Evolutionary conservation across 139 green algal genomes (phyloP).

Genomic region (Picochlorum sp.): DNA sequence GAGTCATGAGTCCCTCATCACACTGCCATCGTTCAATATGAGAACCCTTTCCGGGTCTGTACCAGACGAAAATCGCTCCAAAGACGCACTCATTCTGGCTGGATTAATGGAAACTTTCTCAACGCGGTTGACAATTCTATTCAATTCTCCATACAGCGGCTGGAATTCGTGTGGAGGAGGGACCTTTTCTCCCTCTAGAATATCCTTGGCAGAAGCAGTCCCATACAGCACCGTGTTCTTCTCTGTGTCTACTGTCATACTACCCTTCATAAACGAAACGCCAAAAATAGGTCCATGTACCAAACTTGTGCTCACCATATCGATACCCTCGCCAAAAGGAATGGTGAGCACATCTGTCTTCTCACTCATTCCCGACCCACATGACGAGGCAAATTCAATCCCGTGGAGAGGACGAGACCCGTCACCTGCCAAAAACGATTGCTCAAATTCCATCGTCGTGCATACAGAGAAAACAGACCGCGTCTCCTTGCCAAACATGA

Average conservation of each 20-base stretch:
- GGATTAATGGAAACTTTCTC: background rate
- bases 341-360: background rate
- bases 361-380: background rate
- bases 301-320: background rate
- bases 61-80: slow-evolving; percentile 6
- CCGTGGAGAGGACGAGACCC: background rate
- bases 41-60: background rate
- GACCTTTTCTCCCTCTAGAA: slow-evolving; percentile 6
- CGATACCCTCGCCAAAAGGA: background rate
- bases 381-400: slow-evolving; percentile 19
- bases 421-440: background rate
- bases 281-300: background rate
- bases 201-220: slow-evolving; percentile 4
- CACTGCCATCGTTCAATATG: background rate
- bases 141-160: background rate
- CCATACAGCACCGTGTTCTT: slow-evolving; percentile 14
- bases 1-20: background rate
- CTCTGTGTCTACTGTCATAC: background rate
- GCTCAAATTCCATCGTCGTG: slow-evolving; percentile 8
- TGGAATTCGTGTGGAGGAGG: slow-evolving; percentile 18
- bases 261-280: background rate
- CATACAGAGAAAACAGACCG: slow-evolving; percentile 19
- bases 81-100: background rate
- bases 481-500: slow-evolving; percentile 8
- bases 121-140: background rate